Percentiles rank a stretch among this genome's conserved stretches.
Conservation (phyloP, 352 stramenopile species). For the Pythium inflatum region DNA sequence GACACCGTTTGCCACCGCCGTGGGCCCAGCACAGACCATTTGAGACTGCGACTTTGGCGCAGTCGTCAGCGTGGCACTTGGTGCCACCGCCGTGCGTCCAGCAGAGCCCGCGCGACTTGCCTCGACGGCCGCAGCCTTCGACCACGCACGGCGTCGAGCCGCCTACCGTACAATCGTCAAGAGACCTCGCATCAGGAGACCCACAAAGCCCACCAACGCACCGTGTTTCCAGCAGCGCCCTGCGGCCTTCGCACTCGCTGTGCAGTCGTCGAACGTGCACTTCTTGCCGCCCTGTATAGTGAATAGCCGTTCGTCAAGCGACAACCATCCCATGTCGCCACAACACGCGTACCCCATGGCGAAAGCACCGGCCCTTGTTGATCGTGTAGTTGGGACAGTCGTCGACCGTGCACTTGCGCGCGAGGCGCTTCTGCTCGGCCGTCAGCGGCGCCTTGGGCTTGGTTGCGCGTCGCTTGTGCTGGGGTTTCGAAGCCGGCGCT, state of each 20-base stretch:
- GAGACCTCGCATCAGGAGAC: neutral
- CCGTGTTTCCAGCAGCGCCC: conserved; percentile 46
- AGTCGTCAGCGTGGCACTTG: conserved; percentile 14
- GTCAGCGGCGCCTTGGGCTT: neutral
- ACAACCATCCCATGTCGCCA: neutral
- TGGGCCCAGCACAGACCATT: conserved; percentile 44
- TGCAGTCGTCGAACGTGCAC: conserved; percentile 38
- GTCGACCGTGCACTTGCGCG: conserved; percentile 25
- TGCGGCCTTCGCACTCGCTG: conserved; percentile 39
- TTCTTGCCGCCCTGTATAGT: conserved; percentile 41
- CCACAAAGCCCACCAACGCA: too few species aligned
- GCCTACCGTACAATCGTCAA: conserved; percentile 24
- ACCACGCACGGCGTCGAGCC: conserved; percentile 44
- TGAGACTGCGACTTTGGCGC: conserved; percentile 35
- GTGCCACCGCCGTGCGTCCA: conserved; percentile 14
- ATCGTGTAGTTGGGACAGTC: conserved; percentile 35
- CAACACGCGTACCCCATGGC: conserved; percentile 30
- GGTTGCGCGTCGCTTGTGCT: neutral
- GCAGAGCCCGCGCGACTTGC: conserved; percentile 11
- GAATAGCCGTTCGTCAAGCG: neutral
- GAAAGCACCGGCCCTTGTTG: conserved; percentile 33
- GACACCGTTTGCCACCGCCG: conserved; percentile 42
- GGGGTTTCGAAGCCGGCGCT: too few species aligned
- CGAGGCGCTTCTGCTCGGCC: neutral
- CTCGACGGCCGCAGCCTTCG: conserved; percentile 30